Base-by-base conservation (phyloP, 768 basidiomycete species). In the Termitomyces sp. region DNA sequence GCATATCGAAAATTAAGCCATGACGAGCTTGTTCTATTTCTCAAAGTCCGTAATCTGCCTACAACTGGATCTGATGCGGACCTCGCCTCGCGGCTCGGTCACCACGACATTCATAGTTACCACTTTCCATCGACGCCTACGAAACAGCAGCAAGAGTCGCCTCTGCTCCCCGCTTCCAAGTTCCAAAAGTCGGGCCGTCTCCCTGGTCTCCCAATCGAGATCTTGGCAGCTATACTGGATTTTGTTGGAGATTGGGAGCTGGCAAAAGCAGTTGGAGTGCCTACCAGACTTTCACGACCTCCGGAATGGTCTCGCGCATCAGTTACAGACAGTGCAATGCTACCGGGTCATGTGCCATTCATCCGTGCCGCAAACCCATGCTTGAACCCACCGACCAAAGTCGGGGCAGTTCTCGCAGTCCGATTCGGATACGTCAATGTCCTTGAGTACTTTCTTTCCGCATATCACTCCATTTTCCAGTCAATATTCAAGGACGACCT, bases 161-260 rank as follows among this genome's bases (percentile, higher is more conserved):
- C 72, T 16, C 60, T 71, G 34, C 67, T 71, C 5, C 68, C 74
- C 41, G 67, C 69, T 3, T 67, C 65, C 16, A 67, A 61, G 29
- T 61, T 62, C 2, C 64, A 64, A 51, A 60, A 72, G 59, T 20
- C 75, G 68, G 52, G 70, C 71, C n/a, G 68, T 65, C 68, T 72
- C 0, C 82, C 82, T 32, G 85, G 88, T 68, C 79, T 93, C 34
- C 90, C 90, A 0, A 76, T 86, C 54, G 91, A 93, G 68, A 79
- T 93, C 41, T 69, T 92, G 27, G 85, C 87, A 10, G 81, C 87
- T 50, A 90, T 92, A 59, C 70, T 92, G 70, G 88, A 92, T 57
- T 82, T 87, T 62, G 69, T 91, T 9, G 89, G 87, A 14, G 87
- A 92, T 68, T 95, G 92, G 90, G 88, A 93, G 63, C 83, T 95